phyloP scores from a whole-genome alignment of 2,329 filamentous ascomycete genomes.

The Ustulina deusta region DNA sequence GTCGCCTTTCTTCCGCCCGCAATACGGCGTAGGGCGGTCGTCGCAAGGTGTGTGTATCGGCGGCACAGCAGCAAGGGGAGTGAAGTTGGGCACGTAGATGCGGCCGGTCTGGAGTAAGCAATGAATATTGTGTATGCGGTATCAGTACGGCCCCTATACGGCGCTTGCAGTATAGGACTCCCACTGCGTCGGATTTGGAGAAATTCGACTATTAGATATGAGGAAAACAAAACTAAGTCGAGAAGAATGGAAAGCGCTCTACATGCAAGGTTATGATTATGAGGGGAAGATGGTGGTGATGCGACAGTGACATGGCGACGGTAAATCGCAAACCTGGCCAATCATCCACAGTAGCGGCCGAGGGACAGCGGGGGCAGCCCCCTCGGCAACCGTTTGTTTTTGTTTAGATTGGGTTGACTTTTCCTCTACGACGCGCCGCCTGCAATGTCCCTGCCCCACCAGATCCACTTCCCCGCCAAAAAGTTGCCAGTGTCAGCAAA shows the following conservation, averaged over 20 bases:
- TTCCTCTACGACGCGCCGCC: conserved; percentile 40
- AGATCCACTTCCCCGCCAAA: conserved; percentile 33
- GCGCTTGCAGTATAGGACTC: conserved; percentile 11
- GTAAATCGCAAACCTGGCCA: background rate
- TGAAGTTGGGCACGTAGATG: background rate
- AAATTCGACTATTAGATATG: conserved; percentile 13
- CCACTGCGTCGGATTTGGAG: background rate
- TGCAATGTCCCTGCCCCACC: conserved; percentile 13
- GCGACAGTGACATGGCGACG: conserved; percentile 16
- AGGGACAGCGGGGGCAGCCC: conserved; percentile 12
- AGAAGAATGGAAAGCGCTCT: conserved; percentile 11
- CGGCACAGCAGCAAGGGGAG: background rate
- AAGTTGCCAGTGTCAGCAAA: background rate
- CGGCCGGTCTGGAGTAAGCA: conserved; percentile 13
- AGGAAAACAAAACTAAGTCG: background rate
- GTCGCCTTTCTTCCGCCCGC: background rate
- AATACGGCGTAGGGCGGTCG: background rate
- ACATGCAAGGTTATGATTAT: background rate
- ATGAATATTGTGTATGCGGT: background rate
- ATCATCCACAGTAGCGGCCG: background rate
- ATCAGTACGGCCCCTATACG: background rate
- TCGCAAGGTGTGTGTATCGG: background rate
- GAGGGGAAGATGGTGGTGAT: conserved; percentile 15
- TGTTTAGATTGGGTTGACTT: conserved; percentile 46
- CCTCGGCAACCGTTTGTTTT: conserved; percentile 52